Percentiles rank a stretch among this genome's conserved stretches.
phyloP scores from a whole-genome alignment of 768 basidiomycete species.

The Lactarius indigo region DNA sequence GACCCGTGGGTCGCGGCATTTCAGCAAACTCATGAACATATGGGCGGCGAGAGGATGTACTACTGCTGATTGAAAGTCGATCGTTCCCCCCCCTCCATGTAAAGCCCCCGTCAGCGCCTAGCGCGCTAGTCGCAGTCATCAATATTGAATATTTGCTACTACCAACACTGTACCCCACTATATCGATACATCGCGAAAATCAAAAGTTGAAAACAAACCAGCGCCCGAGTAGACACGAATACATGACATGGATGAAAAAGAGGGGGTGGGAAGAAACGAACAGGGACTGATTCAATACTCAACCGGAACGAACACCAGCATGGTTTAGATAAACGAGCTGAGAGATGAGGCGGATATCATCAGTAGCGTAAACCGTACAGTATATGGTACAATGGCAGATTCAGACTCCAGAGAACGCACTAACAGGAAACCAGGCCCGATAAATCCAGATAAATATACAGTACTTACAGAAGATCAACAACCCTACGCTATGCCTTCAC shows the following conservation, averaged over 20 bases:
- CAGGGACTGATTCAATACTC: too few species aligned
- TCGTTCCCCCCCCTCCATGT: neutral
- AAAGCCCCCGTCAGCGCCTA: neutral
- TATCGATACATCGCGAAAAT: neutral
- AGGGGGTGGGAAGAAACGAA: too few species aligned
- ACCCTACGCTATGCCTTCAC: neutral
- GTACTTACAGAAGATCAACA: neutral
- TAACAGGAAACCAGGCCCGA: neutral
- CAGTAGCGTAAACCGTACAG: neutral
- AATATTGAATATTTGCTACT: too few species aligned
- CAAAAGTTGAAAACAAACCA: neutral
- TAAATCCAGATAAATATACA: neutral
- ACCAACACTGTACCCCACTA: neutral
- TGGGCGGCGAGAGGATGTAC: conserved; percentile 35
- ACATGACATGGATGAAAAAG: too few species aligned
- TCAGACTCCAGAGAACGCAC: neutral
- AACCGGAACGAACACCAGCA: too few species aligned
- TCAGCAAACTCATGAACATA: conserved; percentile 50
- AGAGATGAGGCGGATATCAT: neutral
- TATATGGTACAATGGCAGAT: neutral
- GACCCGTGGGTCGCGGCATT: conserved; percentile 39
- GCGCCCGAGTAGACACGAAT: neutral
- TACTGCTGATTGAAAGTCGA: conserved; percentile 27
- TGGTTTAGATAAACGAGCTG: neutral
- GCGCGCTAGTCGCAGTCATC: neutral